These are phyloP conservation scores for Umbelopsis isabellina DNA, from an alignment of 192 early-diverging fungal genomes.

Conservation along the genomic window DNA sequence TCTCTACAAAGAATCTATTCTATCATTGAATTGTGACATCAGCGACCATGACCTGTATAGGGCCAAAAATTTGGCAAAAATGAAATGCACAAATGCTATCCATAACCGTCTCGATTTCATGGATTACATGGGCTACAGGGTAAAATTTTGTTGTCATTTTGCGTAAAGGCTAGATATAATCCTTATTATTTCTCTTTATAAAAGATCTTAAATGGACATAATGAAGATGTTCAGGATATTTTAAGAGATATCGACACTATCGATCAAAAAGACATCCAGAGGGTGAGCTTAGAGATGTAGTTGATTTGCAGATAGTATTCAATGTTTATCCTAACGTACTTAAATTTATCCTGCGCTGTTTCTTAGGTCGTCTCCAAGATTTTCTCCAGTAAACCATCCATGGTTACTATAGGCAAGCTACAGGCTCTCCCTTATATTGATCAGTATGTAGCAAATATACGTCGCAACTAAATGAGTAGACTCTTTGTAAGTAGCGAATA, in stretches of 20 bases:
- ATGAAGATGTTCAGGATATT: background rate
- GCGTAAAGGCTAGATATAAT: too few relatives aligned
- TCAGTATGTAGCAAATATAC: background rate
- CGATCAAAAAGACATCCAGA: background rate
- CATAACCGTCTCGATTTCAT: slow-evolving; percentile 6
- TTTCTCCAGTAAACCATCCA: background rate
- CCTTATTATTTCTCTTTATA: background rate
- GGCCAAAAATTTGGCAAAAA: background rate
- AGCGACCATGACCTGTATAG: background rate
- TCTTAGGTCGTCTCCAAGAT: background rate
- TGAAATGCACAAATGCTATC: background rate
- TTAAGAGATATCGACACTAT: background rate
- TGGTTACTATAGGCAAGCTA: background rate
- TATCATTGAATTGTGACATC: background rate
- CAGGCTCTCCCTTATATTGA: background rate
- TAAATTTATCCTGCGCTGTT: too few relatives aligned
- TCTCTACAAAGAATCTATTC: background rate
- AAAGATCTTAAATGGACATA: background rate
- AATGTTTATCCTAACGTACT: background rate
- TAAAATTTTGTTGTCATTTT: background rate
- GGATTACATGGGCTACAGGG: slow-evolving; percentile 1
- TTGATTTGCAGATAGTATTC: background rate
- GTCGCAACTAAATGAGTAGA: background rate
- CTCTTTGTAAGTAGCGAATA: background rate
- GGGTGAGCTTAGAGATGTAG: background rate